Conservation (phyloP, 2,329 filamentous ascomycete species). For the Whalleya microplaca region DNA sequence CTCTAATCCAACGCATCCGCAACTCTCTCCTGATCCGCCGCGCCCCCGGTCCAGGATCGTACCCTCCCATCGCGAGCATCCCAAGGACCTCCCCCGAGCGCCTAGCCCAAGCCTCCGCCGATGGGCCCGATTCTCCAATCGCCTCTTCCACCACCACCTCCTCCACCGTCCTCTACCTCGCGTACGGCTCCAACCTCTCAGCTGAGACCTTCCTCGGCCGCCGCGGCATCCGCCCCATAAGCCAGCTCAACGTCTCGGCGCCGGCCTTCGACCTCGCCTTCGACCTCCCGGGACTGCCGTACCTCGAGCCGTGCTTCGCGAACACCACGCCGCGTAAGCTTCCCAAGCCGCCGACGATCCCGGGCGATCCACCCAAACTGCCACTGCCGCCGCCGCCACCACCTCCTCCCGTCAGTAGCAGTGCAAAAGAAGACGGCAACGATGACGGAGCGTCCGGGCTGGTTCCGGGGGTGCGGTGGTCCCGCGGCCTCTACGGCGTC, state of each 20-base stretch:
- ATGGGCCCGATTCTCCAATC: slow-evolving; percentile 22
- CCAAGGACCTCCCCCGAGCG: slow-evolving; percentile 44
- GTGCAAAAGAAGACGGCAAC: neutral
- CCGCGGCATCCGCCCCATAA: slow-evolving; percentile 80
- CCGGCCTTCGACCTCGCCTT: slow-evolving; percentile 81
- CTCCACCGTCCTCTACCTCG: slow-evolving; percentile 73
- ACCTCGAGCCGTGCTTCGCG: slow-evolving; percentile 89
- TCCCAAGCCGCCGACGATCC: slow-evolving; percentile 42
- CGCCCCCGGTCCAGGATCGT: slow-evolving; percentile 6
- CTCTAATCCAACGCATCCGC: slow-evolving; percentile 20
- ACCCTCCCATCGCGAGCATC: slow-evolving; percentile 38
- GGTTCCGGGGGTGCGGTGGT: slow-evolving; percentile 59
- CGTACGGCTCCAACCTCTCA: slow-evolving; percentile 89
- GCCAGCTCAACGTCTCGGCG: slow-evolving; percentile 79
- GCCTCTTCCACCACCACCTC: slow-evolving; percentile 52
- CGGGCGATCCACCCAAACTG: slow-evolving; percentile 32
- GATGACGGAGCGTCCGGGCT: neutral
- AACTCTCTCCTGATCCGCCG: slow-evolving; percentile 17
- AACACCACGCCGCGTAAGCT: slow-evolving; percentile 70
- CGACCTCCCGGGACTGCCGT: slow-evolving; percentile 83
- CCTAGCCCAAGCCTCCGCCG: slow-evolving; percentile 40
- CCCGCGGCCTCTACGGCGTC: slow-evolving; percentile 84
- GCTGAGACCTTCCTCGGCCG: slow-evolving; percentile 77
- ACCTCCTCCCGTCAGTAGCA: slow-evolving; percentile 2
- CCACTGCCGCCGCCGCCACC: slow-evolving; percentile 36